These are phyloP conservation scores for Aspergillus ostianus DNA, from an alignment of 495 filamentous ascomycete genomes.

Conservation along the genomic window DNA sequence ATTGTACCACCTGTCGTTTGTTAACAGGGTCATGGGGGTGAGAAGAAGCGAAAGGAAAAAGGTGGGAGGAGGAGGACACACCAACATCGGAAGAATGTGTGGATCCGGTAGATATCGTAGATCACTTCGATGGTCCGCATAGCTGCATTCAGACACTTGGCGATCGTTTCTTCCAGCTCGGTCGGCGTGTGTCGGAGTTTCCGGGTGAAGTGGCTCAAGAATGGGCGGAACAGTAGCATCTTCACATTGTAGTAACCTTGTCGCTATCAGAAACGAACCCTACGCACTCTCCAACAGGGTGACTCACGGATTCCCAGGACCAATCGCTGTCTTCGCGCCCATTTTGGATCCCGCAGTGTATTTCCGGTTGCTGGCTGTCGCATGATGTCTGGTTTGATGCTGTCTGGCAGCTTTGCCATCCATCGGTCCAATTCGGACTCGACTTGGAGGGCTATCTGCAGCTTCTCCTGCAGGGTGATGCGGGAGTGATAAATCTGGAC, in stretches of 20 bases:
- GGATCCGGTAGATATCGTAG: conserved; percentile 40
- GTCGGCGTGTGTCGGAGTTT: conserved; percentile 32
- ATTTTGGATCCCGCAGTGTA: conserved; percentile 39
- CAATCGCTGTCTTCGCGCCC: conserved; percentile 38
- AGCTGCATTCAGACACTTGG: conserved; percentile 38
- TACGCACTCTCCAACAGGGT: not conserved
- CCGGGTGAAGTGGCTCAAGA: conserved; percentile 37
- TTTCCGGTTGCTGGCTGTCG: conserved; percentile 21
- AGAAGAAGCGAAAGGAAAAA: not conserved
- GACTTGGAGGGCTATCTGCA: conserved; percentile 36
- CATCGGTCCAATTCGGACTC: conserved; percentile 38
- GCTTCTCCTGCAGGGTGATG: conserved; percentile 38
- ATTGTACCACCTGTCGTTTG: conserved; percentile 41
- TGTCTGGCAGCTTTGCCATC: conserved; percentile 35
- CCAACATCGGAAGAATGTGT: conserved; percentile 46
- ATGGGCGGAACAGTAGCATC: conserved; percentile 41
- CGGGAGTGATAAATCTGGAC: conserved; percentile 44
- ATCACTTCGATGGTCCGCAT: conserved; percentile 42
- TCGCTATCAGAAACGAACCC: not conserved
- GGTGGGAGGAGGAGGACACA: conserved; percentile 14
- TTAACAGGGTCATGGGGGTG: not conserved
- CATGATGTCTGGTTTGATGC: conserved; percentile 34
- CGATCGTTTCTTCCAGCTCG: conserved; percentile 33
- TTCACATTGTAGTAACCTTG: conserved; percentile 43
- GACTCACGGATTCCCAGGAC: conserved; percentile 38